phyloP scores from a whole-genome alignment of 2,329 filamentous ascomycete genomes.

The Ilyonectria destructans region DNA sequence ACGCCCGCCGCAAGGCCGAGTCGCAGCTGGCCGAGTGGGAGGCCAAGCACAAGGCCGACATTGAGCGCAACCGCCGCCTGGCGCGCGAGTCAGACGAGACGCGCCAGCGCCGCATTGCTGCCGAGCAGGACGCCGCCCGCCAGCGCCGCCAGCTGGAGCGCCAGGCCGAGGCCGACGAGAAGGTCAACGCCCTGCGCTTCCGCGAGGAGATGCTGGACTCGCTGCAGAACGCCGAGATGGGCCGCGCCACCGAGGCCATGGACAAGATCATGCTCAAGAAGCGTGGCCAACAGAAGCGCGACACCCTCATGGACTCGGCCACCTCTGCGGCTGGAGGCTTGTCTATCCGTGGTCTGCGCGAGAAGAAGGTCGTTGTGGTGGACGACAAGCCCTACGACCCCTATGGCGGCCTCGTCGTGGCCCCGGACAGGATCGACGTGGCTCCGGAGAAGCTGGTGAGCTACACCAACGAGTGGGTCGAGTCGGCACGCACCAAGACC shows the following conservation, averaged over 20 bases:
- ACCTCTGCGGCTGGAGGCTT: slow-evolving; percentile 56
- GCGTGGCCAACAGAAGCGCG: slow-evolving; percentile 69
- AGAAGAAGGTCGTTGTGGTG: slow-evolving; percentile 61
- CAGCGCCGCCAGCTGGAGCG: slow-evolving; percentile 73
- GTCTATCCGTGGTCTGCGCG: slow-evolving; percentile 87
- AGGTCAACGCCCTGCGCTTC: slow-evolving; percentile 74
- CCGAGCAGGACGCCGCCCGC: slow-evolving; percentile 78
- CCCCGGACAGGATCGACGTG: slow-evolving; percentile 79
- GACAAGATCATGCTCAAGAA: slow-evolving; percentile 81
- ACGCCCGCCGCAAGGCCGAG: slow-evolving; percentile 69
- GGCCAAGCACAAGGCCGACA: slow-evolving; percentile 78
- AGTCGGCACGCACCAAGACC: slow-evolving; percentile 76
- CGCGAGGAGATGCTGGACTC: slow-evolving; percentile 80
- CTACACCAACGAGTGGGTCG: slow-evolving; percentile 85
- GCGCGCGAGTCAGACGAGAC: slow-evolving; percentile 71
- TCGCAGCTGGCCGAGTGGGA: slow-evolving; percentile 74
- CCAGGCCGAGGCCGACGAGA: slow-evolving; percentile 81
- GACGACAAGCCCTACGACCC: slow-evolving; percentile 88
- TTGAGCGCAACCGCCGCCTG: slow-evolving; percentile 73
- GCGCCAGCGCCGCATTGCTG: slow-evolving; percentile 69
- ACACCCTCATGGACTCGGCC: slow-evolving; percentile 55
- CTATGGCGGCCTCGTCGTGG: slow-evolving; percentile 82
- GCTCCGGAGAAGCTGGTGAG: slow-evolving; percentile 64
- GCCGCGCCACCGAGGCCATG: slow-evolving; percentile 73
- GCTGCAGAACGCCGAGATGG: slow-evolving; percentile 74